Conservation (phyloP, 352 stramenopile species). For the Blastocystis sp. region DNA sequence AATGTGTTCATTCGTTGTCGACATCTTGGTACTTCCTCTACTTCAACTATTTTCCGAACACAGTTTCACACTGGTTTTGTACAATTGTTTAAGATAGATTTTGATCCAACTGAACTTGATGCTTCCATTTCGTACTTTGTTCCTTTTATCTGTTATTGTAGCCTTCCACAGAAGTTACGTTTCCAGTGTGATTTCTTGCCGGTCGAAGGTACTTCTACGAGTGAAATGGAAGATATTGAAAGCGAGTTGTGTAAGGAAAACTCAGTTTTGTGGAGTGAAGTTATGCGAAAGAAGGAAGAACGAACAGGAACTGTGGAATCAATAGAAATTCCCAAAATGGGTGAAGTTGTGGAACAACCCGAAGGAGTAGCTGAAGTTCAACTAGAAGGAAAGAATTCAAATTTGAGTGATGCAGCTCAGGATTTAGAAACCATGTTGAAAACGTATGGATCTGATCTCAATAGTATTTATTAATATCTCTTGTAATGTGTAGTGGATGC, state of each 20-base stretch:
- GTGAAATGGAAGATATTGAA: not conserved
- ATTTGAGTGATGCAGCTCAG: not conserved
- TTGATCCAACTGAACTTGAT: not conserved
- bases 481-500: slow-evolving; percentile 15
- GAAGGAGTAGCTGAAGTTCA: not conserved
- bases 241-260: slow-evolving; percentile 3
- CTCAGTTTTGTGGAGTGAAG: slow-evolving; percentile 10
- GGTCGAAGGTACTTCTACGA: not conserved
- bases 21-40: not conserved
- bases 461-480: not conserved
- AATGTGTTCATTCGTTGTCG: slow-evolving; percentile 34
- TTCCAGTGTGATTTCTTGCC: slow-evolving; percentile 17
- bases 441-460: slow-evolving; percentile 1
- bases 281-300: not conserved
- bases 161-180: not conserved
- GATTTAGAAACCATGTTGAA: slow-evolving; percentile 46
- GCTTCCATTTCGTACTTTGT: not conserved
- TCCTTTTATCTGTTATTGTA: not conserved
- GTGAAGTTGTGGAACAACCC: not conserved
- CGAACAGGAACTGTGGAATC: not conserved
- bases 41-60: not conserved
- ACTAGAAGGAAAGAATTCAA: not conserved
- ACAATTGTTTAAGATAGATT: slow-evolving; percentile 34
- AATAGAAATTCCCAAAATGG: not conserved
- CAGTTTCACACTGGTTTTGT: slow-evolving; percentile 52